A percentile compares a stretch with the other conserved stretches of the same genome.
These are phyloP conservation scores for Iberis amara DNA, from an alignment of 441 rosid species.

Conservation along the genomic window DNA sequence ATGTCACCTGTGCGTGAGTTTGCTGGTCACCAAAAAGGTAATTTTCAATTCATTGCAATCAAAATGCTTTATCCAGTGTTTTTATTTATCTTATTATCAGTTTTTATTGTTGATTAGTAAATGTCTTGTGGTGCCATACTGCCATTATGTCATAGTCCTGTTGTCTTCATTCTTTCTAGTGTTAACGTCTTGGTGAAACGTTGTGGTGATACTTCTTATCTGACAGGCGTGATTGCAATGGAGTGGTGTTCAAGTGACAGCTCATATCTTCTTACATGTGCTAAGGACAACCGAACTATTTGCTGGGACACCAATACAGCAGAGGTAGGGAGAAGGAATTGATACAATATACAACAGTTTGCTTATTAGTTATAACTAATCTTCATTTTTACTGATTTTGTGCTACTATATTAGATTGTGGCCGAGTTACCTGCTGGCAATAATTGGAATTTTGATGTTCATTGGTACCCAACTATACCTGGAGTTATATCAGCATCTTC, in stretches of 20 bases:
- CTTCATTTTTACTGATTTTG: slow-evolving; percentile 21
- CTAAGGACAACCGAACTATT: slow-evolving; percentile 94
- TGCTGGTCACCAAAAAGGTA: slow-evolving; percentile 90
- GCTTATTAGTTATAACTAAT: slow-evolving; percentile 5
- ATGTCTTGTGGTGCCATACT: slow-evolving; percentile 9
- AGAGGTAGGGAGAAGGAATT: slow-evolving; percentile 46
- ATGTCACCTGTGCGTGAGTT: slow-evolving; percentile 85
- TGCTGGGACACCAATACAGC: slow-evolving; percentile 94
- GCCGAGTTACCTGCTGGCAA: slow-evolving; percentile 90
- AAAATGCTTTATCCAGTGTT: neutral
- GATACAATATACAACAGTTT: slow-evolving; percentile 11
- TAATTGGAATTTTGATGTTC: slow-evolving; percentile 98
- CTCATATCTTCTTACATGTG: slow-evolving; percentile 93
- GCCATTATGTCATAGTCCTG: slow-evolving; percentile 15
- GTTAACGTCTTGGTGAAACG: slow-evolving; percentile 10
- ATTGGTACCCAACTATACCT: slow-evolving; percentile 95
- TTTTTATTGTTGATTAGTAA: slow-evolving; percentile 1
- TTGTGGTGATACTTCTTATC: slow-evolving; percentile 22
- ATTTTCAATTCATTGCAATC: slow-evolving; percentile 11
- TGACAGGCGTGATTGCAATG: slow-evolving; percentile 97
- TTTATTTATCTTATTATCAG: neutral
- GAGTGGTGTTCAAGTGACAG: slow-evolving; percentile 95
- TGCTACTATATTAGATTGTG: slow-evolving; percentile 54
- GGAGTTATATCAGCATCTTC: slow-evolving; percentile 98
- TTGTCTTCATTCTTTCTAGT: slow-evolving; percentile 11